phyloP scores from a whole-genome alignment of 805 yeast genomes.

The Candida lessepsii region DNA sequence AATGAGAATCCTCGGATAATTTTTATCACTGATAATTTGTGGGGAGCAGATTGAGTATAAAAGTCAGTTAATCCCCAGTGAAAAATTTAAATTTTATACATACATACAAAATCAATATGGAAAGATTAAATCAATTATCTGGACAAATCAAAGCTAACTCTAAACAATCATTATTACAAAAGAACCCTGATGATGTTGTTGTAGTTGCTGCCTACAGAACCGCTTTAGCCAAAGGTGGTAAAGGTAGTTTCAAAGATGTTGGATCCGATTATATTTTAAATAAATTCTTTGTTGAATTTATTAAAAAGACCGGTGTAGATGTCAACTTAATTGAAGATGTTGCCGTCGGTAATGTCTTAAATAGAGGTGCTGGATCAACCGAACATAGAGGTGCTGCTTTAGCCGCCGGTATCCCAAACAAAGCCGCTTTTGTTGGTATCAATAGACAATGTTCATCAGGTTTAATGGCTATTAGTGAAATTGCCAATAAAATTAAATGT shows the following conservation, averaged over 20 bases:
- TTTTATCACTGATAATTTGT: constrained; percentile 4
- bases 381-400: constrained; percentile 91
- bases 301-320: constrained; percentile 53
- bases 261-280: constrained; percentile 76
- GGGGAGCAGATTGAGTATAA: constrained; percentile 7
- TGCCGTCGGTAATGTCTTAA: constrained; percentile 87
- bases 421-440: constrained; percentile 75
- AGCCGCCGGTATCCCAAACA: constrained; percentile 86
- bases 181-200: constrained; percentile 85
- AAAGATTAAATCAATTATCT: constrained; percentile 46
- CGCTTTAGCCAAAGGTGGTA: constrained; percentile 83
- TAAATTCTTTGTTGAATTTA: constrained; percentile 60
- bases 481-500: constrained; percentile 80
- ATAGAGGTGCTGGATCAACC: constrained; percentile 90
- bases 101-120: constrained; percentile 25
- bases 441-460: constrained; percentile 97
- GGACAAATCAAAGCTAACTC: constrained; percentile 44
- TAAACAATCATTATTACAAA: constrained; percentile 45
- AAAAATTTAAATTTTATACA: neutral
- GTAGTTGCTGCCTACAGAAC: constrained; percentile 89
- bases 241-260: constrained; percentile 81
- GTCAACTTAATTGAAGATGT: constrained; percentile 70
- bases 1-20: constrained; percentile 9
- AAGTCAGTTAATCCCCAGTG: constrained; percentile 1
- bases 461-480: constrained; percentile 82